A percentile compares a stretch with the other conserved stretches of the same genome.
Evolutionary conservation across 768 basidiomycete species (phyloP).

Genomic region (Leucocoprinus leucothites): DNA sequence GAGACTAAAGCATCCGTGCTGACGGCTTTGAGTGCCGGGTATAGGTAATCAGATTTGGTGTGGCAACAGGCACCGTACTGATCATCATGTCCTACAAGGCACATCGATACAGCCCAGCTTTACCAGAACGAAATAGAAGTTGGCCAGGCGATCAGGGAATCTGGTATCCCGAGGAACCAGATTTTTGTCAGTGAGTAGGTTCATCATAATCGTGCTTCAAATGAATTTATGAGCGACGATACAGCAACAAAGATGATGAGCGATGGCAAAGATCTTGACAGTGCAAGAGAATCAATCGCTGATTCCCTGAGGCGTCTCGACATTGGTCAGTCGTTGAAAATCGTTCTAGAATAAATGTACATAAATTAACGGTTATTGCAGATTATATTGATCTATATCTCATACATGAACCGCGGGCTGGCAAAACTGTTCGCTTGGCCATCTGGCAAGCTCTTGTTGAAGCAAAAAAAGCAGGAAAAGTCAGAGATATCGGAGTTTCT

Average conservation of each 20-base stretch:
- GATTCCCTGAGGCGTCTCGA: slow-evolving; percentile 11
- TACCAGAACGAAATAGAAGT: slow-evolving; percentile 16
- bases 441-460: slow-evolving; percentile 69
- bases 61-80: no score
- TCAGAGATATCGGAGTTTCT: slow-evolving; percentile 71
- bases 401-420: slow-evolving; percentile 70
- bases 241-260: slow-evolving; percentile 12
- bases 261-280: slow-evolving; percentile 8
- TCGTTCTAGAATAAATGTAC: neutral
- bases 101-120: slow-evolving; percentile 15
- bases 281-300: slow-evolving; percentile 7
- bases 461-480: slow-evolving; percentile 57
- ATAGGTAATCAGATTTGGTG: slow-evolving; percentile 9
- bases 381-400: slow-evolving; percentile 60
- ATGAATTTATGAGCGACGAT: neutral
- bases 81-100: slow-evolving; percentile 22
- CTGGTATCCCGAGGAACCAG: slow-evolving; percentile 12
- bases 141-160: slow-evolving; percentile 12
- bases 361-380: slow-evolving; percentile 4
- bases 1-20: slow-evolving; percentile 8
- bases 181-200: slow-evolving; percentile 15
- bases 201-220: neutral
- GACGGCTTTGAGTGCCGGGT: slow-evolving; percentile 14
- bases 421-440: slow-evolving; percentile 59
- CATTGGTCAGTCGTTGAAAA: slow-evolving; percentile 8